These are phyloP conservation scores for Ceratocystis cacaofunesta DNA, from an alignment of 2,329 filamentous ascomycete genomes.

Conservation along the genomic window DNA sequence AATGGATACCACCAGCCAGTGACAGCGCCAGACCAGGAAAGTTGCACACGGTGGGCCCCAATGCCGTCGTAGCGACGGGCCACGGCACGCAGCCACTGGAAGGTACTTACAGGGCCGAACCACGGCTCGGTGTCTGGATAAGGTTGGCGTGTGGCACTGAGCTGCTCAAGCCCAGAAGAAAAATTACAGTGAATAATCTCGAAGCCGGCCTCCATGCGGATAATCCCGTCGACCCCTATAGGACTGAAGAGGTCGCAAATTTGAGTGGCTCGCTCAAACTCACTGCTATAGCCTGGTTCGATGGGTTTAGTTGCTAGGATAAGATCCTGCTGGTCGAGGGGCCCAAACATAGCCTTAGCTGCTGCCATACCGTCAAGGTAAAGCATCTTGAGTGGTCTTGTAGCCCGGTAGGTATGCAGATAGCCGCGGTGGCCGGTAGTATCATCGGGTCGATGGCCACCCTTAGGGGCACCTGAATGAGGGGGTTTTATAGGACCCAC, in stretches of 20 bases:
- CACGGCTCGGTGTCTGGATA: constrained; percentile 17
- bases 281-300: constrained; percentile 20
- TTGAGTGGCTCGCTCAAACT: constrained; percentile 36
- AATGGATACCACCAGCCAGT: constrained; percentile 37
- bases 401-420: constrained; percentile 50
- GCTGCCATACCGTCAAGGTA: constrained; percentile 59
- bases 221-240: constrained; percentile 48
- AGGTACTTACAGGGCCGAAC: constrained; percentile 22
- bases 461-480: not conserved
- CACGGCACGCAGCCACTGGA: constrained; percentile 30
- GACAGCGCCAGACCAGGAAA: constrained; percentile 38
- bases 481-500: not conserved
- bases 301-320: constrained; percentile 35
- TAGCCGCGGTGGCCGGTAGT: constrained; percentile 33
- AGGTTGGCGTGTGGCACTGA: constrained; percentile 24
- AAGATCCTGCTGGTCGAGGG: constrained; percentile 51
- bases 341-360: constrained; percentile 49
- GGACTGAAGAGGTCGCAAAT: constrained; percentile 39
- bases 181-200: constrained; percentile 58
- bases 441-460: constrained; percentile 16
- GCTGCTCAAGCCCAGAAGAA: constrained; percentile 26
- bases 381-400: constrained; percentile 41
- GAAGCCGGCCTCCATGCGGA: constrained; percentile 56
- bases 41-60: constrained; percentile 26
- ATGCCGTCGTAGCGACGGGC: constrained; percentile 33